Evolutionary conservation across 1,139 yeast species (phyloP), one percentile per base, ranked within the genome.

Genomic region (Nakaseomyces sp.): DNA sequence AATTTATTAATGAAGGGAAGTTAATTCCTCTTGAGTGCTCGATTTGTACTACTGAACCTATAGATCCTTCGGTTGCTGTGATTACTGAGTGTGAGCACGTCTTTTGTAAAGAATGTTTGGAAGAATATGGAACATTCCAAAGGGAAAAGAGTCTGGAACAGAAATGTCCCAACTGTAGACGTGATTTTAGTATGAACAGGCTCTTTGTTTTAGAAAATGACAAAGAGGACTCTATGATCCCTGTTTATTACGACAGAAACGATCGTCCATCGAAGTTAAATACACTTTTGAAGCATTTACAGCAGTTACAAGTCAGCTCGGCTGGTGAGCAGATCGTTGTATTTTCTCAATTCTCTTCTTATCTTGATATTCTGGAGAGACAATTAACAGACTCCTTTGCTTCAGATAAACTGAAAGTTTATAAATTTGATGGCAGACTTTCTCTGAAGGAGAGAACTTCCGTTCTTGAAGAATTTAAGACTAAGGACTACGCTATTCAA

Each of bases 331-430:
- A 82, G 55, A 78, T 84, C 3, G 88, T 91, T 43, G 91, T 91
- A 0, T 89, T 91, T 60, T 87, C 96, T 0, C 97, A 89, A 56
- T 91, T 91, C 56, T 83, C 96, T 0, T 74, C 88, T 1, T 89
- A 79, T 55, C 63, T 91, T 48, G 95, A 87, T 60, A 68, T 87
- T 8, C 76, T 91, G 44, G 82, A 84, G 52, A 61, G 61, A 18
- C 94, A 82, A 52, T 63, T 91, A 8, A 20, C 31, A 2, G 44
- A 48, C 1, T 38, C 49, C 1, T 52, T 59, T 15, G 41, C 55
- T 1, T 7, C 41, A 5, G 48, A 51, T 12, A 42, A 40, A 9
- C 45, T 49, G 6, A 46, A 47, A 20, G 49, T 61, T n/a, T 70
- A 73, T 48, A 79, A 87, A 55, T 86, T 87, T 58, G 96, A 89